A percentile compares a stretch with the other conserved stretches of the same genome.
Conservation (phyloP, 2,329 filamentous ascomycete species). For the Fusarium proliferatum region DNA sequence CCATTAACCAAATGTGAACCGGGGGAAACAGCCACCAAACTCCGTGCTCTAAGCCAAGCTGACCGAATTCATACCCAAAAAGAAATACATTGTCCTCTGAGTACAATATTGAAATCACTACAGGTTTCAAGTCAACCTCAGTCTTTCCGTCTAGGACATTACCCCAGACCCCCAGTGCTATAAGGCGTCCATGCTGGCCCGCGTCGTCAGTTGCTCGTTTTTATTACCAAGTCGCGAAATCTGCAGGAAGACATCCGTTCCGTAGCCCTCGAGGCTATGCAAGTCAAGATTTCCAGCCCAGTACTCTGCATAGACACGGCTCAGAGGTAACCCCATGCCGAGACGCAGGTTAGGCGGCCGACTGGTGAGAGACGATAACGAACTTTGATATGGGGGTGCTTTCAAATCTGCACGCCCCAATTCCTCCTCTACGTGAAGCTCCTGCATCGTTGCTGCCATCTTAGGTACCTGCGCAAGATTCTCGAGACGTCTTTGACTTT, state of each 20-base stretch:
- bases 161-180: constrained; percentile 49
- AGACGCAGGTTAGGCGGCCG: constrained; percentile 87
- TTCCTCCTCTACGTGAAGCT: constrained; percentile 69
- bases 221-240: constrained; percentile 98
- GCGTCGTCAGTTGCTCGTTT: constrained; percentile 89
- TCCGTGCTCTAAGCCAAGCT: constrained; percentile 40
- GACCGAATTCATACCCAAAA: constrained; percentile 6
- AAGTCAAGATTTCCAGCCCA: constrained; percentile 94
- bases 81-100: constrained; percentile 9
- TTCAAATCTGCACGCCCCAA: constrained; percentile 56
- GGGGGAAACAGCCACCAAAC: constrained; percentile 30
- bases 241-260: constrained; percentile 94
- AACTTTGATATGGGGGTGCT: constrained; percentile 63
- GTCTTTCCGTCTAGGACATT: constrained; percentile 21
- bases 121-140: not conserved
- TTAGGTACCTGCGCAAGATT: constrained; percentile 89
- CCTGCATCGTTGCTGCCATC: constrained; percentile 93
- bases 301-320: constrained; percentile 95
- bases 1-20: constrained; percentile 1
- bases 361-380: constrained; percentile 81
- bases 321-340: constrained; percentile 93
- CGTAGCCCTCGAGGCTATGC: constrained; percentile 94
- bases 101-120: not conserved
- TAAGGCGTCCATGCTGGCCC: constrained; percentile 81
- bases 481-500: constrained; percentile 79